Evolutionary conservation across 257 asterid genomes (phyloP).

Genomic region (Solanum lycopersicoides): DNA sequence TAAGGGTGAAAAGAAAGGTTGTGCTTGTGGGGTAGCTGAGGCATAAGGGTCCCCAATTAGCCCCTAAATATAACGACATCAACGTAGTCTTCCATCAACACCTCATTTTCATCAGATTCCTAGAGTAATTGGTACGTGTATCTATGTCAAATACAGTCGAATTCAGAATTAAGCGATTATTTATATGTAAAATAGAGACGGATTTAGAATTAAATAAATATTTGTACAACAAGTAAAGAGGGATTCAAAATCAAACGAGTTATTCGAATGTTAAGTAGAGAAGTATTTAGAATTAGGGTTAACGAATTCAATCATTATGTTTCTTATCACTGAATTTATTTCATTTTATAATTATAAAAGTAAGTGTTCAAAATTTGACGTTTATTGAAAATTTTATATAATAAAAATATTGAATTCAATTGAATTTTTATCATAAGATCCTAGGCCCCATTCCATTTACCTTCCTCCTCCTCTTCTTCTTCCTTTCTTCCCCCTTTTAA

Average conservation of each 20-base stretch:
- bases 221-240: not conserved
- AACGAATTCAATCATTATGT: not conserved
- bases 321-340: not conserved
- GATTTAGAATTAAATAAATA: too few relatives aligned
- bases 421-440: not conserved
- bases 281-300: not conserved
- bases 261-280: not conserved
- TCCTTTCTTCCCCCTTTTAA: not conserved
- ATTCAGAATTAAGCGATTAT: not conserved
- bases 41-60: not conserved
- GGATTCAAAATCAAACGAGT: too few relatives aligned
- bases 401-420: not conserved
- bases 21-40: conserved; percentile 7
- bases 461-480: not conserved
- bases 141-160: not conserved
- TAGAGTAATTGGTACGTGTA: not conserved
- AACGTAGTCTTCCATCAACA: conserved; percentile 1
- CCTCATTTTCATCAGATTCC: conserved; percentile 18
- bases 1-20: not conserved
- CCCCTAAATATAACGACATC: not conserved
- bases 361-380: not conserved
- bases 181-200: not conserved
- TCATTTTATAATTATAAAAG: not conserved
- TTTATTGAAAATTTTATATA: not conserved
- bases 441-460: not conserved